phyloP scores from a whole-genome alignment of 768 basidiomycete species.

The Tulasnella sp. region DNA sequence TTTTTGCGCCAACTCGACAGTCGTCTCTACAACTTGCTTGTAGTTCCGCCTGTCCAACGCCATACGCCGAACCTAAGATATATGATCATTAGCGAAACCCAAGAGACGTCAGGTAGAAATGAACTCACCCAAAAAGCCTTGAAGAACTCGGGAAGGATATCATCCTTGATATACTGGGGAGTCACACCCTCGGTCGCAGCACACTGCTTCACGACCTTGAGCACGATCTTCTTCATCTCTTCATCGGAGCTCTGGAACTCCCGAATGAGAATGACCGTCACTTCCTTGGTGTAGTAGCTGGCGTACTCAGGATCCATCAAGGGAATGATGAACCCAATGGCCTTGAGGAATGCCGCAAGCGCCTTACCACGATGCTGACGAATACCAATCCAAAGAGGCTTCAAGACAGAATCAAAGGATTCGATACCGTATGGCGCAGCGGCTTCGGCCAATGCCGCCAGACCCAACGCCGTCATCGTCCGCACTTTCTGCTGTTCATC shows the following conservation, averaged over 20 bases:
- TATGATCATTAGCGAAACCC: neutral
- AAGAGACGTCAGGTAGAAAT: neutral
- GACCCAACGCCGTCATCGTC: slow-evolving; percentile 85
- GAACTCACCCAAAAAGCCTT: slow-evolving; percentile 82
- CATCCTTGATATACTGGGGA: slow-evolving; percentile 88
- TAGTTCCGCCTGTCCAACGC: slow-evolving; percentile 94
- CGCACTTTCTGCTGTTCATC: slow-evolving; percentile 95
- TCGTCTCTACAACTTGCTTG: slow-evolving; percentile 95
- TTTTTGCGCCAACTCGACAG: slow-evolving; percentile 96
- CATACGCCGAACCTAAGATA: slow-evolving; percentile 59
- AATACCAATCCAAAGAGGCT: slow-evolving; percentile 88
- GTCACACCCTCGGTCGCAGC: slow-evolving; percentile 98
- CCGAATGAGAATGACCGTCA: slow-evolving; percentile 90
- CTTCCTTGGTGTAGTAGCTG: slow-evolving; percentile 97
- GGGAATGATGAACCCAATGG: slow-evolving; percentile 98
- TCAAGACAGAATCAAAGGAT: slow-evolving; percentile 94
- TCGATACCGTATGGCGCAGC: slow-evolving; percentile 99
- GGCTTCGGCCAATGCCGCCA: slow-evolving; percentile 93
- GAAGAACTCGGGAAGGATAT: slow-evolving; percentile 98
- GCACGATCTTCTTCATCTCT: slow-evolving; percentile 99
- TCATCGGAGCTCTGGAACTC: slow-evolving; percentile 99
- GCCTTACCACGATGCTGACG: slow-evolving; percentile 91
- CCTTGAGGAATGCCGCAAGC: slow-evolving; percentile 89
- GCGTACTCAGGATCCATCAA: slow-evolving; percentile 99
- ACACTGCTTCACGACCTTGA: slow-evolving; percentile 98